phyloP scores from a whole-genome alignment of 495 filamentous ascomycete genomes.

The Xylaria venustula region DNA sequence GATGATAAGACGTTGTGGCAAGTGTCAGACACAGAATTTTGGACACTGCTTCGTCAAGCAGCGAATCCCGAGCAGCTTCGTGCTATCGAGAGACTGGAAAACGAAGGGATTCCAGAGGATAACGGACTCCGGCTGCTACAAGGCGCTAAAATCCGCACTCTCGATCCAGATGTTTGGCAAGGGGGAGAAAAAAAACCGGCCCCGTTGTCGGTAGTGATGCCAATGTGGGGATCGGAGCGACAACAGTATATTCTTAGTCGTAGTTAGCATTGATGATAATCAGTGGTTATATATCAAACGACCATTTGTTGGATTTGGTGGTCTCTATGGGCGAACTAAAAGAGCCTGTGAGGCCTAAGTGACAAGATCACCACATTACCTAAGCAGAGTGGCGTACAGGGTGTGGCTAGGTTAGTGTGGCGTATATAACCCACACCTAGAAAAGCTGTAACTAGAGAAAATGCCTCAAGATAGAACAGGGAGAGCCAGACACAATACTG shows the following conservation, averaged over 20 bases:
- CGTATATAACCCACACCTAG: too few species aligned
- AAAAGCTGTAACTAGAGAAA: too few species aligned
- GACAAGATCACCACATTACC: too few species aligned
- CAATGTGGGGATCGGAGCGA: constrained; percentile 33
- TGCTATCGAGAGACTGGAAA: constrained; percentile 33
- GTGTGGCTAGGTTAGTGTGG: too few species aligned
- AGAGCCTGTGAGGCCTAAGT: too few species aligned
- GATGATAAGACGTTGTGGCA: constrained; percentile 34
- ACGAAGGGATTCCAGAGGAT: constrained; percentile 31
- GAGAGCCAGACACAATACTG: not conserved
- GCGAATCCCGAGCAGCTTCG: constrained; percentile 24
- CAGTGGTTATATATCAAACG: too few species aligned
- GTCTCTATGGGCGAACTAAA: too few species aligned
- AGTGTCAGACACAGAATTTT: constrained; percentile 40
- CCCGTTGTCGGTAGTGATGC: constrained; percentile 33
- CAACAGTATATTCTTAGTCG: constrained; percentile 30
- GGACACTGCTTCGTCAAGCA: constrained; percentile 29
- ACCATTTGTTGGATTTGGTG: too few species aligned
- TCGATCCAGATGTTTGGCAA: constrained; percentile 39
- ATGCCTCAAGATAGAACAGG: not conserved
- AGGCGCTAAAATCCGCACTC: constrained; percentile 36
- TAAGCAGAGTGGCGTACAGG: too few species aligned
- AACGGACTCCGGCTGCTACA: constrained; percentile 26
- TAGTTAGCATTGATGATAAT: constrained; percentile 3
- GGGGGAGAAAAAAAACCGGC: constrained; percentile 10